A percentile compares a stretch with the other conserved stretches of the same genome.
Evolutionary conservation across 768 basidiomycete genomes (phyloP).

Genomic region (Amanita exitialis): DNA sequence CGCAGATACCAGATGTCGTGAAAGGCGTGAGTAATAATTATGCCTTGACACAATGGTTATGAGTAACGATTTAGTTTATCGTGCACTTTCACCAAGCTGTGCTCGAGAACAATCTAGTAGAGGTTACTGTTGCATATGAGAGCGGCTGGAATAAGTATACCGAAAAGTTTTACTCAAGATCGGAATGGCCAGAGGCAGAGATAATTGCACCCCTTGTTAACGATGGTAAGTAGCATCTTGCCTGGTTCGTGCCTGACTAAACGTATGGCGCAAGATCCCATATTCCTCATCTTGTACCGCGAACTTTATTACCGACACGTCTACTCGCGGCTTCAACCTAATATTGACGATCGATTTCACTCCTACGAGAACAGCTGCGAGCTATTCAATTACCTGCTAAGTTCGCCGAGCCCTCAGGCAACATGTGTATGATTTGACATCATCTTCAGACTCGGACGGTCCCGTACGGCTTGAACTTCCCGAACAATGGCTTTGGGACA

Average conservation of each 20-base stretch:
- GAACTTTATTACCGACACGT: slow-evolving; percentile 95
- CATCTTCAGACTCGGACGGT: slow-evolving; percentile 74
- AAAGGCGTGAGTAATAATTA: slow-evolving; percentile 55
- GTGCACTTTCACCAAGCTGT: slow-evolving; percentile 93
- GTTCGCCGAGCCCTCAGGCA: slow-evolving; percentile 31
- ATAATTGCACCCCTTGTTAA: slow-evolving; percentile 90
- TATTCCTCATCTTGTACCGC: slow-evolving; percentile 94
- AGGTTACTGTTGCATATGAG: slow-evolving; percentile 92
- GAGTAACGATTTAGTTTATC: slow-evolving; percentile 55
- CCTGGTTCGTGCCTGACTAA: neutral
- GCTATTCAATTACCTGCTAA: slow-evolving; percentile 94
- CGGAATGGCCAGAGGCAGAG: slow-evolving; percentile 98
- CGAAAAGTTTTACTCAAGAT: slow-evolving; percentile 89
- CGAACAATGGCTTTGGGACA: slow-evolving; percentile 98
- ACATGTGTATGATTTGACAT: neutral
- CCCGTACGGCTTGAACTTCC: slow-evolving; percentile 91
- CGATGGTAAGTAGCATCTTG: slow-evolving; percentile 49
- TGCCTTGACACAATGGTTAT: neutral
- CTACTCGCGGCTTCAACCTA: slow-evolving; percentile 89
- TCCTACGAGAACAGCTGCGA: slow-evolving; percentile 98
- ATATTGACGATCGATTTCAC: slow-evolving; percentile 96
- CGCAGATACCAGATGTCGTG: slow-evolving; percentile 80
- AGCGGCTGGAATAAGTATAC: slow-evolving; percentile 96
- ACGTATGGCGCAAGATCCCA: slow-evolving; percentile 51
- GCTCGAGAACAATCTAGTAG: slow-evolving; percentile 78